Base-by-base conservation (phyloP, 1,284 basidiomycete genomes). In the Microbotryomycetes sp. region DNA sequence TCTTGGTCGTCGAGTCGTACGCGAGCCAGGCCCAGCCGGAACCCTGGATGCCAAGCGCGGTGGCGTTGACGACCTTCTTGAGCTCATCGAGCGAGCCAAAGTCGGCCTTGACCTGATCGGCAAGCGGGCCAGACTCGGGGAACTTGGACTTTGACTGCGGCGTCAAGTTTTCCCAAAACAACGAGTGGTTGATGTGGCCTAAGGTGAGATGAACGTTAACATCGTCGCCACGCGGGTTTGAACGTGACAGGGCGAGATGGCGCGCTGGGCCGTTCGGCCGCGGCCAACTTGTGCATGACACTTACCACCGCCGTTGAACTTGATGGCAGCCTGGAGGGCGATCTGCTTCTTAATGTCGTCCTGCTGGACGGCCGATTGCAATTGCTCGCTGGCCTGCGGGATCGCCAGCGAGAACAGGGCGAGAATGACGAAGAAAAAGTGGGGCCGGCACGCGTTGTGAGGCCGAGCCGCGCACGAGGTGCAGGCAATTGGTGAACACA, bases 1-100 rank as follows among this genome's bases (percentile, higher is more conserved):
- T 86, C 78, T 87, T 85, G 54, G 80, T 83, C 24, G 73, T 73
- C 41, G 81, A 71, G 77, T 88, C 88, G 75, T 83, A 88, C 65
- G 86, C 88, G 62, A 97, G 82, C 94, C 94, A 97, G 54, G 91
- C 93, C 96, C 94, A 98, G 23, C 94, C 96, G 66, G 89, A 92
- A 51, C 94, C 96, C 78, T 99, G 94, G 69, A 99, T 88, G 57
- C 82, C 91, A 50, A 88, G 89, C n/a, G 94, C 93, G 68, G 82
- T 83, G 28, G 90, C 76, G 78, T 93, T 97, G 76, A 97, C 83
- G 68, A 82, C 82, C 65, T 87, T 86, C 75, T 83, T 85, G 76
- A 88, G 79, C 66, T 78, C 79, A 1, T 92, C 88, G 66, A 97
- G 77, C 15, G 85, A 85, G 57, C 91, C 92, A 76, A 93, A 98